phyloP scores from a whole-genome alignment of 2,329 filamentous ascomycete genomes.

The Beauveria caledonica region DNA sequence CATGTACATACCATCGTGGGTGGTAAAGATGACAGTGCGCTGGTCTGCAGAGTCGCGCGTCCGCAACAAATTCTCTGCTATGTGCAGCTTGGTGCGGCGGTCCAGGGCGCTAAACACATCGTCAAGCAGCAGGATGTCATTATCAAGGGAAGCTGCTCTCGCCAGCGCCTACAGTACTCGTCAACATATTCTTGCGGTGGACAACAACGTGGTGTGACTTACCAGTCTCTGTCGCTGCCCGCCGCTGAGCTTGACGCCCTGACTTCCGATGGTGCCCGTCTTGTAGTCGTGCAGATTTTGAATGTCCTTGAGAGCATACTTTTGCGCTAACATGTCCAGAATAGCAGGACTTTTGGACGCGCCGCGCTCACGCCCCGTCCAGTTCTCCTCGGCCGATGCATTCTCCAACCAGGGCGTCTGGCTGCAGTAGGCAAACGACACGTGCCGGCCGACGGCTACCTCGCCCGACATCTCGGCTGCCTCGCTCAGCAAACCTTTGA shows the following conservation, averaged over 20 bases:
- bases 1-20: background rate
- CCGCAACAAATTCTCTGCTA: background rate
- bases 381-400: constrained; percentile 1
- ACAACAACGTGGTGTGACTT: background rate
- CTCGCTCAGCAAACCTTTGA: background rate
- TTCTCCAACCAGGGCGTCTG: constrained; percentile 4
- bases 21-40: background rate
- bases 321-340: background rate
- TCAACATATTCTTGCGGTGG: background rate
- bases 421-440: background rate
- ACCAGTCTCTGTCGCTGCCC: constrained; percentile 5
- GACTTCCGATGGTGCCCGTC: background rate
- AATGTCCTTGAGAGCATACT: background rate
- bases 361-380: background rate
- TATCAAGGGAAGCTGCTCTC: background rate
- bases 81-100: background rate
- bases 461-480: background rate
- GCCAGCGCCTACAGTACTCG: background rate
- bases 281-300: background rate
- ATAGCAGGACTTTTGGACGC: background rate
- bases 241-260: constrained; percentile 2
- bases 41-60: background rate
- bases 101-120: constrained; percentile 1
- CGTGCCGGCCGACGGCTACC: background rate
- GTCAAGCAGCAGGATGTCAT: background rate